phyloP scores from a whole-genome alignment of 1,139 yeast genomes.

The Hansenula anomala region DNA sequence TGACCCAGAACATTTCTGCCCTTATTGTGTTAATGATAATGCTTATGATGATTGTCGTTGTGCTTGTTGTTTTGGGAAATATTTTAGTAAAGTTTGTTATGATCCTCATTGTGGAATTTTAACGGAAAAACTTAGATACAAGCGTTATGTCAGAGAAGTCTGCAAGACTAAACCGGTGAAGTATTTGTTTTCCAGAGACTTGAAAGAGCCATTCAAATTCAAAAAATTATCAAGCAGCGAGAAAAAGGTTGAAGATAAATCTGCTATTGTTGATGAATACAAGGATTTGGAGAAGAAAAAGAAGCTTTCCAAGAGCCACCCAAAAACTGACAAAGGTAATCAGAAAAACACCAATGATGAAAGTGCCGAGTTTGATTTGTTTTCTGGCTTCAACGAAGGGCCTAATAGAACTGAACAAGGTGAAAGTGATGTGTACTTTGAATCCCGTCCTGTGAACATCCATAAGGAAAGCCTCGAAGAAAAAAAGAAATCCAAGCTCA shows the following conservation, averaged over 20 bases:
- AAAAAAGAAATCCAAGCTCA: constrained; percentile 7
- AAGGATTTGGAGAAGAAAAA: not conserved
- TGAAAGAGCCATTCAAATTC: not conserved
- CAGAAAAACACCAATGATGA: no score
- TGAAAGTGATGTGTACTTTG: not conserved
- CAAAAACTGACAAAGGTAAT: no score
- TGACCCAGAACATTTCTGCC: constrained; percentile 21
- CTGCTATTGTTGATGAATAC: not conserved
- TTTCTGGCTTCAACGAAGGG: constrained; percentile 12
- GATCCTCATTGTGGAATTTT: constrained; percentile 18
- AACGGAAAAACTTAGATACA: constrained; percentile 19
- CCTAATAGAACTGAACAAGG: no score
- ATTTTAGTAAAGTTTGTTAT: constrained; percentile 20
- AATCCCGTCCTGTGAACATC: constrained; percentile 6
- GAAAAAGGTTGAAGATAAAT: no score
- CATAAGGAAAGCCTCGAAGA: constrained; percentile 6
- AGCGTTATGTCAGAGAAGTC: constrained; percentile 19
- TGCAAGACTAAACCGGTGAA: constrained; percentile 17
- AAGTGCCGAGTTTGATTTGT: constrained; percentile 11
- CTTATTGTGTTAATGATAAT: constrained; percentile 21
- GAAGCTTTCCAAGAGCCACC: not conserved
- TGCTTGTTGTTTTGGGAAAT: constrained; percentile 22
- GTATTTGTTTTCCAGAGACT: constrained; percentile 4
- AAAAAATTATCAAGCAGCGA: not conserved
- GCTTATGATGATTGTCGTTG: constrained; percentile 24